These are phyloP conservation scores for Rehmannia glutinosa DNA, from an alignment of 257 asterid species.

Conservation along the genomic window DNA sequence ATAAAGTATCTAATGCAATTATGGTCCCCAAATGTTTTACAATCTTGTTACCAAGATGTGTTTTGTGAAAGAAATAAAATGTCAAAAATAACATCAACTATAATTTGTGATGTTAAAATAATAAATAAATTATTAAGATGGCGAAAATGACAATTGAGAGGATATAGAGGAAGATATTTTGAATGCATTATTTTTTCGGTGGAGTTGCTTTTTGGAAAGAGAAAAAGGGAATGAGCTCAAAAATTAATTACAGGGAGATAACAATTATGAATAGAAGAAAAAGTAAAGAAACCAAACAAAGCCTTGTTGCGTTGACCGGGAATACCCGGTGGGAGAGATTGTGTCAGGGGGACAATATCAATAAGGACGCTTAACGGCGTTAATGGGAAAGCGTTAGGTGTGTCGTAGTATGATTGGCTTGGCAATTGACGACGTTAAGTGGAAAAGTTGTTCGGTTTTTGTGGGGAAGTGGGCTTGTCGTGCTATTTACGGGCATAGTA, in stretches of 20 bases:
- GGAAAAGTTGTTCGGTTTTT: constrained; percentile 31
- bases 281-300: constrained; percentile 1
- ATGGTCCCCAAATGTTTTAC: too few species aligned
- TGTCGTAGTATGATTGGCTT: constrained; percentile 32
- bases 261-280: not conserved
- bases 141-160: not conserved
- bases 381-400: not conserved
- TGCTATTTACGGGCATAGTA: constrained; percentile 51
- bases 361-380: constrained; percentile 33
- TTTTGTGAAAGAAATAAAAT: too few species aligned
- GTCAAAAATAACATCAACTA: too few species aligned
- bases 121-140: too few species aligned
- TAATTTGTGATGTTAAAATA: too few species aligned
- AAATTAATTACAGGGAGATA: not conserved
- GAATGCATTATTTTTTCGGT: not conserved
- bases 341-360: constrained; percentile 34
- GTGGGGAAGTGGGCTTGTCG: constrained; percentile 61
- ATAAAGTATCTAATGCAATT: too few species aligned
- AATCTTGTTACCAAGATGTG: too few species aligned
- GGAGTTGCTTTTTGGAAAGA: not conserved
- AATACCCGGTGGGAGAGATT: constrained; percentile 32
- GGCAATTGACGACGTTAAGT: constrained; percentile 37
- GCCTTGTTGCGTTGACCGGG: constrained; percentile 32
- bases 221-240: not conserved
- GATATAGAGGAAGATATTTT: not conserved